Conservation (phyloP, 768 basidiomycete genomes). For the Calocera viscosa region DNA sequence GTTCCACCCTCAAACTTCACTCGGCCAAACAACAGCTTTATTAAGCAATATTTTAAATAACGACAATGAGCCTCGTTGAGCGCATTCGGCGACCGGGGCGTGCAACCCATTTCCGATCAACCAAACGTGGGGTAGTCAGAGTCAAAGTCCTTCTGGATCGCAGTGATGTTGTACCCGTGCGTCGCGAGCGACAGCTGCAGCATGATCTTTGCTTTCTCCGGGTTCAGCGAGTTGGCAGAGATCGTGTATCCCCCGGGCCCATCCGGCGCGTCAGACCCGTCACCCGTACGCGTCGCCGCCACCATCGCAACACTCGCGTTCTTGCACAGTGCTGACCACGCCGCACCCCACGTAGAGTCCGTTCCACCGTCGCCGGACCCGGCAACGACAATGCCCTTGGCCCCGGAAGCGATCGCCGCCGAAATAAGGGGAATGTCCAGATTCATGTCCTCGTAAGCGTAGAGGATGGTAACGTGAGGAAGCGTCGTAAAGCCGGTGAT, state of each 20-base stretch:
- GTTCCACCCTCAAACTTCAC: no score
- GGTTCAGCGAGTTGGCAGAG: not conserved
- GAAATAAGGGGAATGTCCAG: not conserved
- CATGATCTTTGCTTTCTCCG: constrained; percentile 8
- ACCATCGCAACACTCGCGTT: constrained; percentile 5
- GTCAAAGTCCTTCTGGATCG: not conserved
- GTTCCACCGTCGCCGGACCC: not conserved
- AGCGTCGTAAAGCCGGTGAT: constrained; percentile 12
- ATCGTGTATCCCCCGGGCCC: not conserved
- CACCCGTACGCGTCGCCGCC: not conserved
- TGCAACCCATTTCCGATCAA: no score
- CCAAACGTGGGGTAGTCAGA: not conserved
- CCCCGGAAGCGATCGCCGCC: not conserved
- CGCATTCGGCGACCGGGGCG: no score
- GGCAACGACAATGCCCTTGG: not conserved
- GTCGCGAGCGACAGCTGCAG: constrained; percentile 8
- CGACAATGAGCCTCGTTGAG: no score
- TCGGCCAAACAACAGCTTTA: no score
- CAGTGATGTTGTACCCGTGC: constrained; percentile 10
- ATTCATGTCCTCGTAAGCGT: constrained; percentile 13
- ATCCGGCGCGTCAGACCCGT: constrained; percentile 3
- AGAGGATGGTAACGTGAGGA: constrained; percentile 18
- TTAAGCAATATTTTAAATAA: no score
- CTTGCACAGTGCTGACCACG: not conserved
- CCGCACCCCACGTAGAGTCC: not conserved